Conservation (phyloP, 2,329 filamentous ascomycete genomes). For the Neofusicoccum umdonicola region DNA sequence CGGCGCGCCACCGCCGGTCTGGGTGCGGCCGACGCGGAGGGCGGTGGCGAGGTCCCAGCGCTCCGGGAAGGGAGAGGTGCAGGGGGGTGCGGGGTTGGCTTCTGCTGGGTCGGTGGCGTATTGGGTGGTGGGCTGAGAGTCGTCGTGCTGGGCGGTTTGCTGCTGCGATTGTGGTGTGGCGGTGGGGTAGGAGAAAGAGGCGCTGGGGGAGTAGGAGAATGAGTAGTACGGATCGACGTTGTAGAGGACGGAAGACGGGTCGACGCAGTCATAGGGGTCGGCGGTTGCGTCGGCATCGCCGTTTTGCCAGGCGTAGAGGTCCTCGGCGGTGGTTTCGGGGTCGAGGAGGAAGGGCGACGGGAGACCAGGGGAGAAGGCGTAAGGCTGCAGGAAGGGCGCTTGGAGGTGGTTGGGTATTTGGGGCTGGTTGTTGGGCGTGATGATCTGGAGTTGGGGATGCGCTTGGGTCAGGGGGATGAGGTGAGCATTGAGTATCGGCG, state of each 20-base stretch:
- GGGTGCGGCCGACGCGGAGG: neutral
- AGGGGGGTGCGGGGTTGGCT: neutral
- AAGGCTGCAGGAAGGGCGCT: neutral
- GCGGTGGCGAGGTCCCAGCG: neutral
- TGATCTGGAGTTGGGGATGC: neutral
- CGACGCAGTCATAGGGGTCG: neutral
- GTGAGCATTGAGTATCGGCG: neutral
- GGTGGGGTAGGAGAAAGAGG: neutral
- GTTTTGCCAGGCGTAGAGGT: conserved; percentile 9
- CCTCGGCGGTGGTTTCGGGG: conserved; percentile 11
- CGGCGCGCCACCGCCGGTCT: neutral
- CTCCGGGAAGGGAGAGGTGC: neutral
- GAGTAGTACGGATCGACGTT: conserved; percentile 1
- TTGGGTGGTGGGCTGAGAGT: neutral
- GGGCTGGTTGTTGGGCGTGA: neutral
- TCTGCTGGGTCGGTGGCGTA: neutral
- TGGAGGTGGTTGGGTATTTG: neutral
- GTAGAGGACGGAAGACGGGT: neutral
- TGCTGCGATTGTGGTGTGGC: too few relatives aligned
- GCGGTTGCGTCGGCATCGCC: neutral
- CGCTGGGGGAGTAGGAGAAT: neutral
- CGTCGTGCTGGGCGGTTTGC: neutral
- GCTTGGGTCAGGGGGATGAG: neutral
- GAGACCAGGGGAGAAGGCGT: neutral
- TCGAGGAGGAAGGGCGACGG: neutral